Evolutionary conservation across 1,139 yeast genomes (phyloP).

Genomic region (Protomyces pachydermus): DNA sequence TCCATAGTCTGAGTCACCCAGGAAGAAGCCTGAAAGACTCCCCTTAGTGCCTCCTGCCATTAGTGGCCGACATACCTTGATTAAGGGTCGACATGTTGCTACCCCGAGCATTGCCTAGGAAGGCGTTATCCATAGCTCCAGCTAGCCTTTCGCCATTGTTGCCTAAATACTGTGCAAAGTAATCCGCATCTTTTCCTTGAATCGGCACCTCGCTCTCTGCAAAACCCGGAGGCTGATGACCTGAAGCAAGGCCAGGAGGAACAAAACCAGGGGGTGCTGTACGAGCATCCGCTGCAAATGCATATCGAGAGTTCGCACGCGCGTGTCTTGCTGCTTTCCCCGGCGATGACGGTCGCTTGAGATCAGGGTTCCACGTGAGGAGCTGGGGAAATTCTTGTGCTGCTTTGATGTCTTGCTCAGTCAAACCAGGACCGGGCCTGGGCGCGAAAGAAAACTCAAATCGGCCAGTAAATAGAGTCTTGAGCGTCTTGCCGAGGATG

Average conservation of each 20-base stretch:
- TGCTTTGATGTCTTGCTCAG: conserved; percentile 16
- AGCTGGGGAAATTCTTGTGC: conserved; percentile 13
- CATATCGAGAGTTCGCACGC: conserved; percentile 19
- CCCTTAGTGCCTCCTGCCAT: neutral
- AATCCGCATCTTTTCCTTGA: neutral
- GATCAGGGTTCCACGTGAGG: conserved; percentile 14
- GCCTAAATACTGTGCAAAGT: neutral
- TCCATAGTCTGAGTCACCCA: neutral
- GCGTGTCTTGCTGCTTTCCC: conserved; percentile 11
- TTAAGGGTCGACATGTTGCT: neutral
- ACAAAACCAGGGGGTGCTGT: conserved; percentile 23
- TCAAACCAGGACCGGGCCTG: conserved; percentile 11
- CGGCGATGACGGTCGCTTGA: conserved; percentile 13
- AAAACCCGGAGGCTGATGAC: conserved; percentile 19
- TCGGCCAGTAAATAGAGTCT: neutral
- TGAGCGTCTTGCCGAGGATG: conserved; percentile 10
- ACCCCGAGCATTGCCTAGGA: neutral
- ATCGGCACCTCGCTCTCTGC: neutral
- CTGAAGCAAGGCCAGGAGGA: conserved; percentile 21
- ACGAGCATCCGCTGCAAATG: conserved; percentile 14
- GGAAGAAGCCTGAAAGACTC: neutral
- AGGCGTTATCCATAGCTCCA: neutral
- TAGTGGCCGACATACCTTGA: neutral
- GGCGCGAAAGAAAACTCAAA: conserved; percentile 13
- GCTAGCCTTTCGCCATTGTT: neutral